Percentiles rank a stretch among this genome's conserved stretches.
These are phyloP conservation scores for Dactylellina parvicollis DNA, from an alignment of 2,329 filamentous ascomycete species.

Conservation along the genomic window DNA sequence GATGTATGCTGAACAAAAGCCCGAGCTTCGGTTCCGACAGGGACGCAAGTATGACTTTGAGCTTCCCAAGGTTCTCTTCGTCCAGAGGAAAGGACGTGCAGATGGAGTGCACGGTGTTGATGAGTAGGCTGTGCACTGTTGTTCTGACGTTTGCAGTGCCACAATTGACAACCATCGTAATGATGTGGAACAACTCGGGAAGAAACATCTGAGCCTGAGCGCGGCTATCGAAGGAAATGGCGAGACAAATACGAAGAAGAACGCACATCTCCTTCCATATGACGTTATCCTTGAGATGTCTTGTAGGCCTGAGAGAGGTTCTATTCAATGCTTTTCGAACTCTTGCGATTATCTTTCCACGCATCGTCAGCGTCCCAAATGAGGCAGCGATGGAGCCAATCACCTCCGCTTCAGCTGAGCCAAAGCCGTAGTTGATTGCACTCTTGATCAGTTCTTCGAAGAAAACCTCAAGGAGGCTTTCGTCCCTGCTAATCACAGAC, in stretches of 20 bases:
- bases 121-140: constrained; percentile 71
- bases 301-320: constrained; percentile 73
- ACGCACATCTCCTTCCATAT: constrained; percentile 77
- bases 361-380: constrained; percentile 72
- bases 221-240: constrained; percentile 74
- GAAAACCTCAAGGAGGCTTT: constrained; percentile 73
- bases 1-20: constrained; percentile 66
- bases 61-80: constrained; percentile 68
- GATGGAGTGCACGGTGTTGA: constrained; percentile 74
- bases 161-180: constrained; percentile 76
- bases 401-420: constrained; percentile 69
- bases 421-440: constrained; percentile 66
- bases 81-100: constrained; percentile 74
- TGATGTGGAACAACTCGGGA: constrained; percentile 75
- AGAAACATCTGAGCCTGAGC: constrained; percentile 75
- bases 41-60: constrained; percentile 68
- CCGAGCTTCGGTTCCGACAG: constrained; percentile 71
- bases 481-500: constrained; percentile 73
- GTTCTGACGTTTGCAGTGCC: constrained; percentile 69
- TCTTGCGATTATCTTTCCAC: constrained; percentile 73
- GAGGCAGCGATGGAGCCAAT: constrained; percentile 72
- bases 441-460: constrained; percentile 74
- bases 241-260: constrained; percentile 72
- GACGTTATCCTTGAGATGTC: constrained; percentile 72
- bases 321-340: constrained; percentile 74